Conservation (phyloP, 176 grass and related monocot species). For the Eleusine indica region DNA sequence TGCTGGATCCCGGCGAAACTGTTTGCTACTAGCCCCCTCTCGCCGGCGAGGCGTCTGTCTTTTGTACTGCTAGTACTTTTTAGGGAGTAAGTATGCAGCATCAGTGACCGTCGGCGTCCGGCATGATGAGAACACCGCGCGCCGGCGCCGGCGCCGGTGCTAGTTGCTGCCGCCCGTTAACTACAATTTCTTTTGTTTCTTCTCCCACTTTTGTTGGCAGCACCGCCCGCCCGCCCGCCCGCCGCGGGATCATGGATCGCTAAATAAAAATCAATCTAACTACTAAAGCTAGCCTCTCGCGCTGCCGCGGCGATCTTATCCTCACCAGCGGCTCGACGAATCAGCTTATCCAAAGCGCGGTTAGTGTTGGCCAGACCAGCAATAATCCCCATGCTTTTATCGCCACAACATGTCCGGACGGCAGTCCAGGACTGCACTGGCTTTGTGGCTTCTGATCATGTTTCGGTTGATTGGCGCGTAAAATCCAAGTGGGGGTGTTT, state of each 20-base stretch:
- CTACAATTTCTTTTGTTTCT: conserved; percentile 29
- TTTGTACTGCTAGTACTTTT: neutral
- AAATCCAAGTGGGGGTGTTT: conserved; percentile 19
- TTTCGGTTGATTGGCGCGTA: neutral
- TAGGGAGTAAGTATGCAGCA: neutral
- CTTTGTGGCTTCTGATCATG: neutral
- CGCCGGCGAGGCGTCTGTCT: conserved; percentile 49
- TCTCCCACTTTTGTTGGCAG: neutral
- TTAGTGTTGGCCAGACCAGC: conserved; percentile 34
- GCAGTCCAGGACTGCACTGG: neutral
- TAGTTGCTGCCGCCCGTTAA: conserved; percentile 1
- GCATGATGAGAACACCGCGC: conserved; percentile 11
- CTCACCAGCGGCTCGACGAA: neutral
- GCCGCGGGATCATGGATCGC: neutral
- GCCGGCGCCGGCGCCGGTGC: conserved; percentile 40
- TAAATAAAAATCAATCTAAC: conserved; percentile 28
- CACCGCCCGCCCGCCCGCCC: neutral
- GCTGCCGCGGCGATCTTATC: conserved; percentile 36
- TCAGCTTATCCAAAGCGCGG: conserved; percentile 32
- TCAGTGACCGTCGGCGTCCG: conserved; percentile 39
- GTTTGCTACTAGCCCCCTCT: conserved; percentile 16
- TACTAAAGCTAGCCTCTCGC: neutral
- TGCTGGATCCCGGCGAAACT: conserved; percentile 22
- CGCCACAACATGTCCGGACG: neutral
- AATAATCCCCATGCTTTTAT: conserved; percentile 25